Evolutionary conservation across 2,329 filamentous ascomycete species (phyloP).

Genomic region (Penicillium verrucosum): DNA sequence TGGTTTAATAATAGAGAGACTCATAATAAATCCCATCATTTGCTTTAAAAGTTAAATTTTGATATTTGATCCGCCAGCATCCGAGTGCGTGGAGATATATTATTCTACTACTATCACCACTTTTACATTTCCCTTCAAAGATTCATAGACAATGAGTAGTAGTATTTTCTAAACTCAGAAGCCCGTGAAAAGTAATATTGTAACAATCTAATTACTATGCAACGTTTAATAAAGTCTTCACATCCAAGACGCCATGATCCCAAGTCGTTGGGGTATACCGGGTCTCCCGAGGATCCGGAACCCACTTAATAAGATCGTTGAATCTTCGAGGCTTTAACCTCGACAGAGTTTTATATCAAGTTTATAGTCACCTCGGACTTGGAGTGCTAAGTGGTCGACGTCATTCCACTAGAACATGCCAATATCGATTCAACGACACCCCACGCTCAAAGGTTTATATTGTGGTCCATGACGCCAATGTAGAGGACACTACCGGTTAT

Average conservation of each 20-base stretch:
- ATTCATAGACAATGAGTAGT: background rate
- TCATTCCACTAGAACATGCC: background rate
- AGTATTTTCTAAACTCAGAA: too few relatives aligned
- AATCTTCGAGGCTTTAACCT: background rate
- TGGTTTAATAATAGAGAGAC: too few relatives aligned
- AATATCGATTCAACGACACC: background rate
- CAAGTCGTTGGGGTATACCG: background rate
- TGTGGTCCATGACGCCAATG: constrained; percentile 6
- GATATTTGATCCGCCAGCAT: background rate
- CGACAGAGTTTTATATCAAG: background rate
- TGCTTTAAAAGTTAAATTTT: background rate
- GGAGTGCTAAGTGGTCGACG: constrained; percentile 1
- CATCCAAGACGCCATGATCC: constrained; percentile 2
- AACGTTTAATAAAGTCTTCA: background rate
- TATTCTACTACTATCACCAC: too few relatives aligned
- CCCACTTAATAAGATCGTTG: background rate
- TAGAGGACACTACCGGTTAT: background rate
- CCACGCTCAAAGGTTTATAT: background rate
- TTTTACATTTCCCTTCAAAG: background rate
- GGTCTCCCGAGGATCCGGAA: background rate
- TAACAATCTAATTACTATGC: background rate
- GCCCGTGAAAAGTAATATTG: background rate
- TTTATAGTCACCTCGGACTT: background rate
- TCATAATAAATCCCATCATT: background rate
- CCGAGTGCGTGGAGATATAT: background rate